phyloP scores from a whole-genome alignment of 108 stramenopile genomes.

The Nannochloropsis granulata region DNA sequence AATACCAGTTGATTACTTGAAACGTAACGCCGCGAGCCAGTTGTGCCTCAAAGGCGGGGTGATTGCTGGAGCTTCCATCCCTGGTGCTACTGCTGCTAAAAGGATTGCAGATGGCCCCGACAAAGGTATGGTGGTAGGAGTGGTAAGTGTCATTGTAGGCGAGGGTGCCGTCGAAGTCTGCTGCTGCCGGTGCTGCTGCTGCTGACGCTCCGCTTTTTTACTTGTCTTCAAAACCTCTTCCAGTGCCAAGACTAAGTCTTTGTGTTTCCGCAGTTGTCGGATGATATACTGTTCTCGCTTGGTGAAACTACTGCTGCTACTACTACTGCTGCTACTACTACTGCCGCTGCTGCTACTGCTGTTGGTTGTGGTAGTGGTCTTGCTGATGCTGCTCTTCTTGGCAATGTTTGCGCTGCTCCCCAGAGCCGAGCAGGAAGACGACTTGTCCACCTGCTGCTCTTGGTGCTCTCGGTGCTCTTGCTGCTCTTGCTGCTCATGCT shows the following conservation, averaged over 20 bases:
- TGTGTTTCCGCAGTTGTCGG: not conserved
- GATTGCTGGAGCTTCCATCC: no score
- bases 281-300: not conserved
- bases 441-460: not conserved
- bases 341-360: no score
- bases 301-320: not conserved
- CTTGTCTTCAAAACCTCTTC: not conserved
- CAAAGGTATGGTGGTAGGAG: not conserved
- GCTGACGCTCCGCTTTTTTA: not conserved
- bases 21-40: no score
- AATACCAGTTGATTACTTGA: no score
- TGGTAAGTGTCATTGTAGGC: not conserved
- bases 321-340: no score
- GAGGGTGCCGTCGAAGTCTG: not conserved
- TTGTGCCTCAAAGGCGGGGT: no score
- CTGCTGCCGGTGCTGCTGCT: not conserved
- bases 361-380: no score
- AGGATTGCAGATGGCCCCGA: not conserved
- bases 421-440: not conserved
- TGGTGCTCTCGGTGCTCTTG: not conserved
- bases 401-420: not conserved
- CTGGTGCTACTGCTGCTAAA: no score
- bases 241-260: not conserved
- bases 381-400: not conserved
- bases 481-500: not conserved